phyloP scores from a whole-genome alignment of 1,284 basidiomycete species.

The Pseudozyma sp. region DNA sequence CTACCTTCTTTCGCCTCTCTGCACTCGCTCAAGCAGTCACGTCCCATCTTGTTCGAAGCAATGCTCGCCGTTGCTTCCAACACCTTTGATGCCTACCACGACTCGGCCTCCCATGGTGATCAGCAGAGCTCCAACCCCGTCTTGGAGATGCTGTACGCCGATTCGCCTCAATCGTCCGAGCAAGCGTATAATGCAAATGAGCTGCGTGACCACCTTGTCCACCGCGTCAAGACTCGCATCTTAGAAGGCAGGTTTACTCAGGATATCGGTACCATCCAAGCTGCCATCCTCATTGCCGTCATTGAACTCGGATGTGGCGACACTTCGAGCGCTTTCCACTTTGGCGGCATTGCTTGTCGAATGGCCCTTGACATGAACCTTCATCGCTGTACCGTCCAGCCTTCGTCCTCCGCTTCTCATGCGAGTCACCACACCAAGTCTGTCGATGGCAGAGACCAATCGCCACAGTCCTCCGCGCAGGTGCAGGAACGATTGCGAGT shows the following conservation, averaged over 20 bases:
- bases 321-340: constrained; percentile 46
- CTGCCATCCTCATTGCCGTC: constrained; percentile 49
- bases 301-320: constrained; percentile 47
- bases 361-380: constrained; percentile 55
- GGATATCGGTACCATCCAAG: constrained; percentile 41
- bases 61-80: constrained; percentile 51
- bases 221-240: constrained; percentile 43
- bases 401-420: constrained; percentile 1
- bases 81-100: constrained; percentile 39
- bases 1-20: constrained; percentile 50
- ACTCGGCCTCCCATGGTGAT: constrained; percentile 18
- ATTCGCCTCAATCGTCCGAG: constrained; percentile 22
- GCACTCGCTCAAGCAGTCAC: constrained; percentile 29
- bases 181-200: constrained; percentile 32
- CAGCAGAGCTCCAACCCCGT: constrained; percentile 17
- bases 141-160: constrained; percentile 27
- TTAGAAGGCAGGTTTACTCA: constrained; percentile 44
- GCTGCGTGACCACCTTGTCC: constrained; percentile 42
- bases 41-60: constrained; percentile 51
- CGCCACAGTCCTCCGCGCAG: constrained; percentile 10
- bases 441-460: not conserved
- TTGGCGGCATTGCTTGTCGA: constrained; percentile 50
- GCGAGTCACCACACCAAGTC: not conserved
- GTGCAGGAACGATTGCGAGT: constrained; percentile 39
- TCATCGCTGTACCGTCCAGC: constrained; percentile 24